Conservation (phyloP, 2,329 filamentous ascomycete genomes). For the Aurifilum marmelostoma region DNA sequence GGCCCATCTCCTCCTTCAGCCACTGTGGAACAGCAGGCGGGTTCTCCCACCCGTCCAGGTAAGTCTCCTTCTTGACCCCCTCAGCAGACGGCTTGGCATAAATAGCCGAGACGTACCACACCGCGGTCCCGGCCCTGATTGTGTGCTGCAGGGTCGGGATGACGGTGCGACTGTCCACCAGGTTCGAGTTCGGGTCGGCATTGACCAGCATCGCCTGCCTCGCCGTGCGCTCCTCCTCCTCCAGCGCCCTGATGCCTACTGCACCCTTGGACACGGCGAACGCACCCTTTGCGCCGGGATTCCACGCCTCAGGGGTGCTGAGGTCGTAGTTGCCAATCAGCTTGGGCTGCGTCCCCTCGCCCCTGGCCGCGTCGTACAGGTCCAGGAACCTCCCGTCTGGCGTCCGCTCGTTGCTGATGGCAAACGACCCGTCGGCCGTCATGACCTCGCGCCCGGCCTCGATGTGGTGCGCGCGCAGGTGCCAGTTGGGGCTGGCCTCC, state of each 20-base stretch:
- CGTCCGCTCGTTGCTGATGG: conserved; percentile 61
- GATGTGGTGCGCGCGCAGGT: conserved; percentile 67
- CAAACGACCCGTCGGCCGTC: conserved; percentile 76
- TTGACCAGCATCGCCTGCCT: conserved; percentile 69
- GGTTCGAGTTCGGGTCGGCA: conserved; percentile 78
- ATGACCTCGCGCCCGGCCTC: conserved; percentile 63
- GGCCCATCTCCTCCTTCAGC: conserved; percentile 56
- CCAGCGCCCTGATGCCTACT: conserved; percentile 61
- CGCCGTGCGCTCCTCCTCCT: conserved; percentile 44
- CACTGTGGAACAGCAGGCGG: conserved; percentile 62
- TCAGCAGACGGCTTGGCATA: conserved; percentile 68
- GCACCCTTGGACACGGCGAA: conserved; percentile 61
- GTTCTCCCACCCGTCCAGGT: conserved; percentile 62
- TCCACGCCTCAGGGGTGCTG: conserved; percentile 56
- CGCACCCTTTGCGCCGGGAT: conserved; percentile 53
- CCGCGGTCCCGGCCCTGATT: conserved; percentile 58
- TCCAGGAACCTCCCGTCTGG: conserved; percentile 54
- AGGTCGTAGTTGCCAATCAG: conserved; percentile 66
- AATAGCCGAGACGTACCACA: conserved; percentile 72
- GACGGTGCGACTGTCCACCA: conserved; percentile 72
- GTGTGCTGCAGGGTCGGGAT: conserved; percentile 71
- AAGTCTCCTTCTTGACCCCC: conserved; percentile 54
- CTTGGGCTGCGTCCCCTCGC: conserved; percentile 57
- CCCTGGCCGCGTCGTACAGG: conserved; percentile 48
- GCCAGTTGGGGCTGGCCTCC: conserved; percentile 66